Evolutionary conservation across 2,329 filamentous ascomycete genomes (phyloP).

Genomic region (Didymella pinodella): DNA sequence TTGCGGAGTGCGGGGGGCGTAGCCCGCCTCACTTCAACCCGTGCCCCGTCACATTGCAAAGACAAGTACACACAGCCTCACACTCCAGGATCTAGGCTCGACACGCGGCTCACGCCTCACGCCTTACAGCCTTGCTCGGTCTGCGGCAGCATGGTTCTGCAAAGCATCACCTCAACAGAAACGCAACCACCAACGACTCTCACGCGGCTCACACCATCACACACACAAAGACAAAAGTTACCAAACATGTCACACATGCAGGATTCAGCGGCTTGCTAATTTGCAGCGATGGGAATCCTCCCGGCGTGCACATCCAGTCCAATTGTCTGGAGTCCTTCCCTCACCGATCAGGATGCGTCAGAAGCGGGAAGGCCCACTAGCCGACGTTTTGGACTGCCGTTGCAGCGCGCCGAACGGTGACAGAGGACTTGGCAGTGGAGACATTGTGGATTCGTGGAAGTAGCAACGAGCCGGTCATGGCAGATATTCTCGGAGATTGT

Average conservation of each 20-base stretch:
- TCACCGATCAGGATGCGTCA: conserved; percentile 15
- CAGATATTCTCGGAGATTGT: background rate
- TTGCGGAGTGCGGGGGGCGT: background rate
- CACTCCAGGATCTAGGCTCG: background rate
- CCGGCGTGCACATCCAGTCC: conserved; percentile 14
- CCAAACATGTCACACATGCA: conserved; percentile 5
- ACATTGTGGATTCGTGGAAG: background rate
- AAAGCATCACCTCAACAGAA: background rate
- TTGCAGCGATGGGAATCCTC: conserved; percentile 8
- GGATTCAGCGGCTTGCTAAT: background rate
- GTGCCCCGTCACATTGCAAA: background rate
- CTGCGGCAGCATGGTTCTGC: background rate
- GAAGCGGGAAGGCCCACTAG: conserved; percentile 13
- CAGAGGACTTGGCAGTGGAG: background rate
- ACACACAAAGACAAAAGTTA: conserved; percentile 9
- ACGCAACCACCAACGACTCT: background rate
- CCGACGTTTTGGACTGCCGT: conserved; percentile 6
- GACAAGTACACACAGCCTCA: conserved; percentile 7
- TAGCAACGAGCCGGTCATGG: background rate
- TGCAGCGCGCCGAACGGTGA: conserved; percentile 6
- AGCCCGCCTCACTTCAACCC: conserved; percentile 4
- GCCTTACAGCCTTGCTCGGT: conserved; percentile 5
- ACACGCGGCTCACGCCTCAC: background rate
- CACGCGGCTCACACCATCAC: conserved; percentile 1
- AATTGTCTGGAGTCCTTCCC: background rate